phyloP scores from a whole-genome alignment of 2,329 filamentous ascomycete genomes.

The Sporothrix pallida region DNA sequence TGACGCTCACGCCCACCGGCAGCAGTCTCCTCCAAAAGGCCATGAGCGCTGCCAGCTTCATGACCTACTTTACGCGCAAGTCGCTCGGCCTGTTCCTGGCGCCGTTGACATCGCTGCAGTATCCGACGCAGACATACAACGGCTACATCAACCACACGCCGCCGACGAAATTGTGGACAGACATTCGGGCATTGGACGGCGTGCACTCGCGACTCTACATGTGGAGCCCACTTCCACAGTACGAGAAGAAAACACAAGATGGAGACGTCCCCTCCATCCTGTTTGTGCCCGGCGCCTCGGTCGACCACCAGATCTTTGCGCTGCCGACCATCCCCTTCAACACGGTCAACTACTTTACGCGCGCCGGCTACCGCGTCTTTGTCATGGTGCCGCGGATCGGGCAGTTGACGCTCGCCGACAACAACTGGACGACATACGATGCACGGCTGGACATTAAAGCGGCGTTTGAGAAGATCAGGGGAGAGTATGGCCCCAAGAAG shows the following conservation, averaged over 20 bases:
- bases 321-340: constrained; percentile 68
- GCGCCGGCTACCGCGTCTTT: constrained; percentile 65
- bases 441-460: constrained; percentile 64
- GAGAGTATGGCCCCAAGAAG: constrained; percentile 46
- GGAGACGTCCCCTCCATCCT: constrained; percentile 56
- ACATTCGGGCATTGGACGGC: constrained; percentile 59
- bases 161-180: constrained; percentile 49
- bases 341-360: constrained; percentile 66
- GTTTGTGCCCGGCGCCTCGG: constrained; percentile 66
- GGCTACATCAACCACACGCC: constrained; percentile 60
- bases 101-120: constrained; percentile 62
- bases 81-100: constrained; percentile 60
- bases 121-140: constrained; percentile 55
- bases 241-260: constrained; percentile 33
- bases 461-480: constrained; percentile 59
- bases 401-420: constrained; percentile 55
- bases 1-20: constrained; percentile 60
- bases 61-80: constrained; percentile 62
- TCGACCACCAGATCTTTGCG: constrained; percentile 68
- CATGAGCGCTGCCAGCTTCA: constrained; percentile 55
- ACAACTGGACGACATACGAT: constrained; percentile 65
- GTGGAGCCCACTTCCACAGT: constrained; percentile 59
- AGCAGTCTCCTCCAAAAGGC: constrained; percentile 52
- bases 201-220: constrained; percentile 60
- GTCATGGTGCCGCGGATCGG: constrained; percentile 64